phyloP scores from a whole-genome alignment of 345 rosid species.

The Aethionema arabicum region DNA sequence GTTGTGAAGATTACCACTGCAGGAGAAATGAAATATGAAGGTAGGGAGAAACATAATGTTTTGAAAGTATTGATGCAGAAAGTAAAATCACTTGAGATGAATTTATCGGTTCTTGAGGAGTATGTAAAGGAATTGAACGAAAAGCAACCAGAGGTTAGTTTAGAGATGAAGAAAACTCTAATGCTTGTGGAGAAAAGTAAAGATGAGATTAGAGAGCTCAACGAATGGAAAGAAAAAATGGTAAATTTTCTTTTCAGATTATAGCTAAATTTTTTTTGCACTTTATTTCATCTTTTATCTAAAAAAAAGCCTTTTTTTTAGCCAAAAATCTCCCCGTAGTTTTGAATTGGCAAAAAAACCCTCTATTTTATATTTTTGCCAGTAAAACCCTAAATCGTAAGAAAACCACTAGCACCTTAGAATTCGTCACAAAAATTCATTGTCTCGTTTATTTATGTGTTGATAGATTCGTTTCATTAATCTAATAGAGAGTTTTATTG shows the following conservation, averaged over 20 bases:
- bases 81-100: constrained; percentile 72
- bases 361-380: too few species aligned
- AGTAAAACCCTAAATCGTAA: too few species aligned
- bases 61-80: constrained; percentile 92
- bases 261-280: too few species aligned
- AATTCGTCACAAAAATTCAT: too few species aligned
- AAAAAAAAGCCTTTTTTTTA: too few species aligned
- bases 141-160: constrained; percentile 59
- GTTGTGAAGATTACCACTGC: constrained; percentile 34
- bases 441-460: too few species aligned
- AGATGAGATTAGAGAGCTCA: constrained; percentile 54
- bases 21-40: constrained; percentile 61
- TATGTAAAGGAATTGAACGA: constrained; percentile 61
- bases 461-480: too few species aligned
- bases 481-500: too few species aligned
- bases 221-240: constrained; percentile 61
- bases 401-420: too few species aligned
- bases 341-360: too few species aligned
- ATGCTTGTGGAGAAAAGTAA: constrained; percentile 52
- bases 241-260: constrained; percentile 34
- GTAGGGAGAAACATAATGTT: constrained; percentile 65
- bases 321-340: too few species aligned
- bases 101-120: constrained; percentile 70
- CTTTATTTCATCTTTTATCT: too few species aligned
- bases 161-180: constrained; percentile 54